A percentile compares a stretch with the other conserved stretches of the same genome.
phyloP scores from a whole-genome alignment of 2,329 filamentous ascomycete genomes.

The Paraphaeosphaeria minitans region DNA sequence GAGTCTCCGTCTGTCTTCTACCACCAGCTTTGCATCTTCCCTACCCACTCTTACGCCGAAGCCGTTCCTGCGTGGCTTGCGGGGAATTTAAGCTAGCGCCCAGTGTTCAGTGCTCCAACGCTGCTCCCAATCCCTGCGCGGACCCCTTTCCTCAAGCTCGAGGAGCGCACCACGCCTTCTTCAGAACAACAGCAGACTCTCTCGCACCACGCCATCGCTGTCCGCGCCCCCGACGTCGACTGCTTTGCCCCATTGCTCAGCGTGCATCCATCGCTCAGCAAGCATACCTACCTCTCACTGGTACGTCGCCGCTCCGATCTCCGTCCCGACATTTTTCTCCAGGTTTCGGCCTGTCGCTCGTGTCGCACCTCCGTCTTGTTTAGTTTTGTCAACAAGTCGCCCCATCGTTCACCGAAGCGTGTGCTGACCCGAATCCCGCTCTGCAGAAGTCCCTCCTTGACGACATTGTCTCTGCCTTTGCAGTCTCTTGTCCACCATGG shows the following conservation, averaged over 20 bases:
- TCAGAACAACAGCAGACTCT: conserved; percentile 30
- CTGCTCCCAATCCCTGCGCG: conserved; percentile 44
- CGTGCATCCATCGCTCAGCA: conserved; percentile 40
- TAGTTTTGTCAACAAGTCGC: conserved; percentile 26
- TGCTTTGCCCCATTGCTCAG: conserved; percentile 38
- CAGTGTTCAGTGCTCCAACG: conserved; percentile 37
- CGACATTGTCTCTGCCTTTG: conserved; percentile 35
- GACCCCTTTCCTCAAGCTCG: conserved; percentile 45
- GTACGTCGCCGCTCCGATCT: conserved; percentile 36
- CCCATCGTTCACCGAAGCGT: conserved; percentile 19
- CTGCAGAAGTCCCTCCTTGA: conserved; percentile 44
- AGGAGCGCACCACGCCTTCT: conserved; percentile 21
- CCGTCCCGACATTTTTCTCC: conserved; percentile 42
- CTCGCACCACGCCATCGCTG: conserved; percentile 34
- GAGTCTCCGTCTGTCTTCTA: not conserved
- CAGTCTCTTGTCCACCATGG: conserved; percentile 43
- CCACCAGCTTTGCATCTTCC: conserved; percentile 12
- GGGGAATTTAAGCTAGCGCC: conserved; percentile 38
- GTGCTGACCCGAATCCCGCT: conserved; percentile 28
- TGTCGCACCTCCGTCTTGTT: conserved; percentile 42
- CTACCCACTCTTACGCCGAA: conserved; percentile 13
- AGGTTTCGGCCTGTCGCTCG: conserved; percentile 29
- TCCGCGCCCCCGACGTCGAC: conserved; percentile 23
- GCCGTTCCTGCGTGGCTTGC: conserved; percentile 21
- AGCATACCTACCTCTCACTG: conserved; percentile 45